phyloP scores from a whole-genome alignment of 352 stramenopile genomes.

The Phytophthora nicotianae region DNA sequence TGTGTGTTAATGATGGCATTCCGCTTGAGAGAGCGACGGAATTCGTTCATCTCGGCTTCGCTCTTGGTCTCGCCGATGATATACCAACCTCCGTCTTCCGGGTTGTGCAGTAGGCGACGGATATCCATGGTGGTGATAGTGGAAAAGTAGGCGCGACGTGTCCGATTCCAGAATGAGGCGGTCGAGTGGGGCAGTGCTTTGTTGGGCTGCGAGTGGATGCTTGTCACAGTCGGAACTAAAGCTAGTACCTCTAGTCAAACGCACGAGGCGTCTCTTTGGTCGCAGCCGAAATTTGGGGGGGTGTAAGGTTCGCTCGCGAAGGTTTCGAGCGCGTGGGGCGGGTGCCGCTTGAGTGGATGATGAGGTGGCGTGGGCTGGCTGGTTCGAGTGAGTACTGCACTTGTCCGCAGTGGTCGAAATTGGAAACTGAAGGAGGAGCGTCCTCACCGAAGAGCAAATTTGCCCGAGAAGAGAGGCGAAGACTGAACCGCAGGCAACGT shows the following conservation, averaged over 20 bases:
- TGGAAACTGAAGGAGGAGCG: constrained; percentile 22
- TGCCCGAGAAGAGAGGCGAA: constrained; percentile 9
- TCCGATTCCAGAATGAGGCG: constrained; percentile 33
- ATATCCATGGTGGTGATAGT: constrained; percentile 58
- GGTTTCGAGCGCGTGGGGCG: constrained; percentile 20
- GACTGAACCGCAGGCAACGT: constrained; percentile 19
- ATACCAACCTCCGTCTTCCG: constrained; percentile 77
- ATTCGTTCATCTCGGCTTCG: constrained; percentile 76
- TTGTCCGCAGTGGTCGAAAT: constrained; percentile 14
- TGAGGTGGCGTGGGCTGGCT: constrained; percentile 17
- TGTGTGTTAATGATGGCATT: constrained; percentile 88
- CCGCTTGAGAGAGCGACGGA: constrained; percentile 77
- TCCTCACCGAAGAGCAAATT: constrained; percentile 28
- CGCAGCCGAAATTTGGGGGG: constrained; percentile 22
- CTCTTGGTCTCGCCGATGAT: constrained; percentile 79
- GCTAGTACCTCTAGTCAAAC: constrained; percentile 30
- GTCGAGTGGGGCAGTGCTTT: background rate
- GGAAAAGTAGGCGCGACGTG: constrained; percentile 8
- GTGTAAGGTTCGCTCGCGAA: constrained; percentile 19
- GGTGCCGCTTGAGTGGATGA: constrained; percentile 25
- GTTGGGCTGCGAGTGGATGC: constrained; percentile 23
- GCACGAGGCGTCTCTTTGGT: constrained; percentile 36
- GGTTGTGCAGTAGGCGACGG: constrained; percentile 75
- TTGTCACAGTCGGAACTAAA: constrained; percentile 31
- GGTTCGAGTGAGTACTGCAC: constrained; percentile 5